Evolutionary conservation across 352 stramenopile genomes (phyloP).

Genomic region (Pythium dissotocum): DNA sequence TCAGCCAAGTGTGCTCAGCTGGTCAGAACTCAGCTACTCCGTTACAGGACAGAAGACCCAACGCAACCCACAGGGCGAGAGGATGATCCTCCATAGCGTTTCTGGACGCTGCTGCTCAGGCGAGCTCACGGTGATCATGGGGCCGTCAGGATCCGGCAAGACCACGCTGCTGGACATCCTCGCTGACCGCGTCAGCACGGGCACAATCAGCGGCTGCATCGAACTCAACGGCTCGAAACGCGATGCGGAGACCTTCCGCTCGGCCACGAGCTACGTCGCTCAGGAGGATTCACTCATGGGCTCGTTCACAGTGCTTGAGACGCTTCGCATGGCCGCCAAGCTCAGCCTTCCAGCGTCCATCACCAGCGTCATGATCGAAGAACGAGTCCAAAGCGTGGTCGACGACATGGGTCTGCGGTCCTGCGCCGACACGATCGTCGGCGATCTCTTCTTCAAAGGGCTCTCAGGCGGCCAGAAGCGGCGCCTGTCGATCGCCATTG

Average conservation of each 20-base stretch:
- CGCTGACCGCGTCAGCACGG: slow-evolving; percentile 42
- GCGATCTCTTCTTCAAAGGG: slow-evolving; percentile 75
- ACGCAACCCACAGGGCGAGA: neutral
- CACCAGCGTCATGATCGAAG: slow-evolving; percentile 35
- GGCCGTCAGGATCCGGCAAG: slow-evolving; percentile 37
- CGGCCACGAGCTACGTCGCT: slow-evolving; percentile 63
- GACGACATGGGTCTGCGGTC: slow-evolving; percentile 63
- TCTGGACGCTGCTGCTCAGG: slow-evolving; percentile 6
- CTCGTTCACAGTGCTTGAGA: slow-evolving; percentile 70
- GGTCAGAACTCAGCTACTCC: neutral
- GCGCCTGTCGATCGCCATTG: slow-evolving; percentile 75
- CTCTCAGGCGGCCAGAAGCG: slow-evolving; percentile 79
- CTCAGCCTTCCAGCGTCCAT: slow-evolving; percentile 50
- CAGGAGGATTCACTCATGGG: slow-evolving; percentile 65
- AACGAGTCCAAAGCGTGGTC: slow-evolving; percentile 62
- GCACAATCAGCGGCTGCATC: slow-evolving; percentile 48
- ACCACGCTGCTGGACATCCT: slow-evolving; percentile 65
- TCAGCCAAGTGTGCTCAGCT: neutral
- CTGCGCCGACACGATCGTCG: slow-evolving; percentile 57
- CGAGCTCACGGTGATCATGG: slow-evolving; percentile 42
- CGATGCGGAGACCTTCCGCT: slow-evolving; percentile 42
- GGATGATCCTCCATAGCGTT: neutral
- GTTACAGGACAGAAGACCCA: neutral
- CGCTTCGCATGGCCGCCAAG: slow-evolving; percentile 55
- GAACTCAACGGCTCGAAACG: slow-evolving; percentile 47